Base-by-base conservation (phyloP, 202 grass and related monocot species). In the Schoenoplectus triqueter region DNA sequence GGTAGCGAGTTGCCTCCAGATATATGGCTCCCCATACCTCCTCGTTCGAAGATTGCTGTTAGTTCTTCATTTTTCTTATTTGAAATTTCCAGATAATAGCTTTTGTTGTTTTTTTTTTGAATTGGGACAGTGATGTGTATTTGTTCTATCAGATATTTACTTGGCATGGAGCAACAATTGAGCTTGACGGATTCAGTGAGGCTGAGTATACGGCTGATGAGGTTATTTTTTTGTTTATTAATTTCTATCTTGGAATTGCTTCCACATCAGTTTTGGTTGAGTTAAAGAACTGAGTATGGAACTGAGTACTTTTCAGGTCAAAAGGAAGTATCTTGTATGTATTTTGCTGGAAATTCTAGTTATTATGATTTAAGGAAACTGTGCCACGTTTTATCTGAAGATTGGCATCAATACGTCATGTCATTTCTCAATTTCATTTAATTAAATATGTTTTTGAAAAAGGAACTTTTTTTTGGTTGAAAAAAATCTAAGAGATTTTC, bases 1-100 rank as follows among this genome's bases (percentile, higher is more conserved):
- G 95, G 95, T 64, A 95, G 89, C 84, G 95, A 98, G 73, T 84
- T 98, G 1, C 93, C 95, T n/a, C 92, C 93, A 1, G 87, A 95
- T 75, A 92, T 90, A 10, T 98, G 91, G 93, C 81, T 98, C 31
- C 86, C 95, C 54, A 50, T 95, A 22, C 91, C 93, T 51, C 89
- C 93, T 61, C 93, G 89, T 6, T 91, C 90, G 48, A 98, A 94
- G 85, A 93, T 92, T 70, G 81, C 95, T 57, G 92, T 95, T 82
- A 67, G 95, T 73, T 22, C 31, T 52, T 64, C n/a, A 15, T 15
- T 54, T 62, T 67, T 8, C 50, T 22, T 54, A 0, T 10, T 15
- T 39, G 55, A 62, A 65, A 19, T 59, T 15, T 61, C 7, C 80
- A 69, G 2, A 74, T 66, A 1, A 10, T 48, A 20, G 51, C 48